These are phyloP conservation scores for Avicennia marina DNA, from an alignment of 257 asterid species.

Conservation along the genomic window DNA sequence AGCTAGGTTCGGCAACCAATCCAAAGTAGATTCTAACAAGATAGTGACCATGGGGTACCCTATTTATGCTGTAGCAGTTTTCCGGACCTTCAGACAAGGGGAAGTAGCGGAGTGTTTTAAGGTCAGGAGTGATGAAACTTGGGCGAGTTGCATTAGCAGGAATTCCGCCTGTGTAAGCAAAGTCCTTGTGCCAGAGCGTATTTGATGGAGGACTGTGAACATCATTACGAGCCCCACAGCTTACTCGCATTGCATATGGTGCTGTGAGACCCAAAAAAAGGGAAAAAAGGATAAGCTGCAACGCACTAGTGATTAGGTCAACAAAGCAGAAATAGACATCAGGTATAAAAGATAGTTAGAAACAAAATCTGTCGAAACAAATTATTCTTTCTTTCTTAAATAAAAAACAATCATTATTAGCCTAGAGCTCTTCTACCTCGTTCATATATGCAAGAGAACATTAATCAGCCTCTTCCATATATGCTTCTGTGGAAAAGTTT, in stretches of 20 bases:
- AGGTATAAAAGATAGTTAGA: constrained; percentile 1
- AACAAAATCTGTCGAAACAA: not conserved
- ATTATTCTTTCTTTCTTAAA: too few species aligned
- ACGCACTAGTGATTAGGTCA: too few species aligned
- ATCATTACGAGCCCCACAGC: constrained; percentile 90
- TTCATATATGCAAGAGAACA: not conserved
- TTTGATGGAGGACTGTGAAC: constrained; percentile 62
- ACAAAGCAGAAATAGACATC: constrained; percentile 3
- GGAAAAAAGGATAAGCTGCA: not conserved
- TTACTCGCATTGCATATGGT: constrained; percentile 89
- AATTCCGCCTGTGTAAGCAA: constrained; percentile 88
- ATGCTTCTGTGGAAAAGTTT: too few species aligned
- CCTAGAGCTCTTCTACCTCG: not conserved
- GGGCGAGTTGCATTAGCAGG: constrained; percentile 76
- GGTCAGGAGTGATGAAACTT: constrained; percentile 66
- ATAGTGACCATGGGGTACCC: constrained; percentile 87
- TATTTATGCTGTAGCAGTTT: constrained; percentile 80
- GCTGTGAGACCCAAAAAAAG: constrained; percentile 37
- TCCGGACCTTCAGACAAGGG: constrained; percentile 93
- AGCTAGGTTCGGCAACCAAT: constrained; percentile 57
- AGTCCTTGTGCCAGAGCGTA: constrained; percentile 86
- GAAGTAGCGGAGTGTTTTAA: constrained; percentile 66
- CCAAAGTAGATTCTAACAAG: constrained; percentile 83
- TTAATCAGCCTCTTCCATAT: too few species aligned
- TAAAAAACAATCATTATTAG: not conserved